Evolutionary conservation across 495 filamentous ascomycete genomes (phyloP), one percentile per base, ranked within the genome.

Genomic region (Cairneyella variabilis): DNA sequence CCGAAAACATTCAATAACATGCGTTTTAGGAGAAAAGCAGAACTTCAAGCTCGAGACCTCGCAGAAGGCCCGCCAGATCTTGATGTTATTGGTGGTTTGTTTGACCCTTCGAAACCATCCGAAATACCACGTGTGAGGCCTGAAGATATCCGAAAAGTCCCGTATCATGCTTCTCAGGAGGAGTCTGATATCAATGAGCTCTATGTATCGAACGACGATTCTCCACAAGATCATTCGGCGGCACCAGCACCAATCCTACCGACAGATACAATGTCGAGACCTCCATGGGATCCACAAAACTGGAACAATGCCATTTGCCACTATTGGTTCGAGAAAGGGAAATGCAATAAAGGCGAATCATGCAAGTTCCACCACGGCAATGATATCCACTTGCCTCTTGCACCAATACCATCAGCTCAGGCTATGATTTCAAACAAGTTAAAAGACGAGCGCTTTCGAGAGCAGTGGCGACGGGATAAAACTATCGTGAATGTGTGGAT

Each of bases 51-150:
- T 39, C 30, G 57, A 53, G 51, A 34, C 1, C 25, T 48, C 14
- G 54, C 54, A 22, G 61, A 64, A 23, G 25, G 25, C 16, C 54
- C 54, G n/a, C 61, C 61, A 11, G 54, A 64, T 48, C 12, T 61
- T 26, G 16, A 9, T 4, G 53, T 41, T 48, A 2, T 56, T 8
- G 61, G 61, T 43, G 57, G 54, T 22, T 39, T 60, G 10, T 60
- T 50, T 20, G 30, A 54, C 25, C 60, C 60, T 10, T 38, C 50
- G 18, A 47, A 54, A 18, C 39, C 46, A 17, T 46, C 50, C 3
- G 34, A 41, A 10, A 18, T 59, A 7, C 18, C 40, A 12, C 30
- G 30, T 12, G 26, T 63, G 3, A 56, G 36, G 14, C 46, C 50
- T 10, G 45, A 38, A n/a, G 32, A 18, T 41, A 11, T 60, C 2